phyloP scores from a whole-genome alignment of 768 basidiomycete genomes.

The Suillus sp. region DNA sequence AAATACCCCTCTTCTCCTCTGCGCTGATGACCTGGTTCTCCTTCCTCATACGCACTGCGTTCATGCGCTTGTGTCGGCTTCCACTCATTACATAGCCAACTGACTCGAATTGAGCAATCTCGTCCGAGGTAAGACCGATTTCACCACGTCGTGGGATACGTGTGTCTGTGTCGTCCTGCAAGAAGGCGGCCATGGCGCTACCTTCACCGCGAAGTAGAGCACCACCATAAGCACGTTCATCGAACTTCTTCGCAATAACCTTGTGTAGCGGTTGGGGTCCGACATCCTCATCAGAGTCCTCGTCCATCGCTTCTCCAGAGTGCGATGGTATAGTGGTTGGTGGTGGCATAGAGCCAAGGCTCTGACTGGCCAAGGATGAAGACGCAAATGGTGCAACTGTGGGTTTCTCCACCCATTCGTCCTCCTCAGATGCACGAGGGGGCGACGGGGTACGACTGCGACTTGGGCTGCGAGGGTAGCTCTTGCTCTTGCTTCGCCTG shows the following conservation, averaged over 20 bases:
- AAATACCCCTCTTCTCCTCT: constrained; percentile 95
- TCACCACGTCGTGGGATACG: constrained; percentile 99
- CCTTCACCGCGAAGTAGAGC: constrained; percentile 94
- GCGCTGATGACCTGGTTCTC: constrained; percentile 99
- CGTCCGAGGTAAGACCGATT: constrained; percentile 86
- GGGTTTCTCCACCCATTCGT: constrained; percentile 70
- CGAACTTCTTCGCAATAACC: constrained; percentile 52
- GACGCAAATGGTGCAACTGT: constrained; percentile 32
- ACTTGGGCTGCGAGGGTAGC: constrained; percentile 36
- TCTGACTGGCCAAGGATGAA: constrained; percentile 17
- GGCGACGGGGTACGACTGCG: constrained; percentile 36
- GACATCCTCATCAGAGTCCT: constrained; percentile 65
- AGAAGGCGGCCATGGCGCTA: constrained; percentile 96
- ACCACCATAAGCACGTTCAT: constrained; percentile 88
- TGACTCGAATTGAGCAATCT: constrained; percentile 85
- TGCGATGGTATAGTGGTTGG: constrained; percentile 22
- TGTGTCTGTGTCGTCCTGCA: constrained; percentile 76
- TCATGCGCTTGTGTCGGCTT: constrained; percentile 93
- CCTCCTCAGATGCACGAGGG: constrained; percentile 41
- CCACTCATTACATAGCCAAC: constrained; percentile 99
- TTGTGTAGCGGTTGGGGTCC: constrained; percentile 74
- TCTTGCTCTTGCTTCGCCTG: constrained; percentile 35
- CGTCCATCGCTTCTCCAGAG: constrained; percentile 30
- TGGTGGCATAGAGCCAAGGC: constrained; percentile 27
- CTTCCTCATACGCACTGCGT: constrained; percentile 97